Percentiles rank a stretch among this genome's conserved stretches.
These are phyloP conservation scores for Populus tremula DNA, from an alignment of 345 rosid genomes.

Conservation along the genomic window DNA sequence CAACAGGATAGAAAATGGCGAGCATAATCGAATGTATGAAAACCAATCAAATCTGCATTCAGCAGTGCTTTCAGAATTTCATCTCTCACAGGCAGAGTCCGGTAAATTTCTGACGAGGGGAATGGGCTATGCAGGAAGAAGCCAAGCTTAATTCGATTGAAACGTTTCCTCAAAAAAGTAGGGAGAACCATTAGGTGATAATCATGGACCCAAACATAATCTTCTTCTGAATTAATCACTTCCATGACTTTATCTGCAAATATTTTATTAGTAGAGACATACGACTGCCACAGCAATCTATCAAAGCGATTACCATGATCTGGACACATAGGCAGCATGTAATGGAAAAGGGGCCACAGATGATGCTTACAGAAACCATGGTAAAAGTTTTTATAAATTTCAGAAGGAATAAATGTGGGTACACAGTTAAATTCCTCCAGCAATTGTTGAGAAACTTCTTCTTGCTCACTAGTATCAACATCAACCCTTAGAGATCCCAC, in stretches of 20 bases:
- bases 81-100: slow-evolving; percentile 43
- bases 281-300: slow-evolving; percentile 41
- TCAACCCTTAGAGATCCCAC: slow-evolving; percentile 46
- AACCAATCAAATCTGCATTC: slow-evolving; percentile 47
- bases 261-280: slow-evolving; percentile 42
- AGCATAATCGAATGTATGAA: slow-evolving; percentile 51
- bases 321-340: slow-evolving; percentile 43
- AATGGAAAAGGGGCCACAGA: slow-evolving; percentile 53
- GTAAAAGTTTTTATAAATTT: slow-evolving; percentile 35
- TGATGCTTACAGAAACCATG: slow-evolving; percentile 49
- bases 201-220: slow-evolving; percentile 50
- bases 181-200: slow-evolving; percentile 50
- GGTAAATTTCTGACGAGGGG: slow-evolving; percentile 48
- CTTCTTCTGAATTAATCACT: slow-evolving; percentile 40
- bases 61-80: slow-evolving; percentile 42
- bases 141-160: slow-evolving; percentile 39
- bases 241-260: slow-evolving; percentile 48
- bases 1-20: slow-evolving; percentile 52
- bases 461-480: slow-evolving; percentile 39
- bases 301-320: slow-evolving; percentile 40
- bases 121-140: slow-evolving; percentile 54
- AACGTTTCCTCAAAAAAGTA: slow-evolving; percentile 44
- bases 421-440: slow-evolving; percentile 44
- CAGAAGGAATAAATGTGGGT: slow-evolving; percentile 44
- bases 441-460: slow-evolving; percentile 37